Conservation (phyloP, 768 basidiomycete genomes). For the Lactarius hengduanensis region DNA sequence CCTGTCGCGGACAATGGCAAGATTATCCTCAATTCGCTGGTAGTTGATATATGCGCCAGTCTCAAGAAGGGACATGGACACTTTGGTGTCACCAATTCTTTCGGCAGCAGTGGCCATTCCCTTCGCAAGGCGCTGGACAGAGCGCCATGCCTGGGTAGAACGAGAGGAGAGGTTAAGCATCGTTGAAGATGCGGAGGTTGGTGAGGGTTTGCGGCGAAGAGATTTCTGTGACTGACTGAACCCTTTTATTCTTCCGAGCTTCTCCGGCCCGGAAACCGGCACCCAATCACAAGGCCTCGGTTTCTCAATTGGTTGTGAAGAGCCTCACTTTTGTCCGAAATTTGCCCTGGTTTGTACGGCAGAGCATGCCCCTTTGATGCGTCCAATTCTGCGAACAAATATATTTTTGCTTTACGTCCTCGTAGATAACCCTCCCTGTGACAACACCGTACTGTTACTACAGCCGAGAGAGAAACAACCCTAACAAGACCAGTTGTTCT, state of each 20-base stretch:
- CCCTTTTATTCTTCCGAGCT: slow-evolving; percentile 18
- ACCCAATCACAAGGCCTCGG: slow-evolving; percentile 14
- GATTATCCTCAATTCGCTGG: slow-evolving; percentile 97
- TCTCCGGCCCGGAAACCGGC: slow-evolving; percentile 21
- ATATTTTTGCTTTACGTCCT: too few relatives aligned
- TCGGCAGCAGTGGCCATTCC: slow-evolving; percentile 78
- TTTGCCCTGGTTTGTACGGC: not conserved
- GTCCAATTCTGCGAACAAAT: not conserved
- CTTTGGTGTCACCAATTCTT: slow-evolving; percentile 87
- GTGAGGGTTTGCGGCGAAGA: slow-evolving; percentile 13
- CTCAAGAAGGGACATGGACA: slow-evolving; percentile 84
- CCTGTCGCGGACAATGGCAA: slow-evolving; percentile 83
- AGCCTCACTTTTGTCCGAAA: not conserved
- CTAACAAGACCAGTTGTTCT: too few relatives aligned
- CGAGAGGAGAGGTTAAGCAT: slow-evolving; percentile 29
- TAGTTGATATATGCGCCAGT: slow-evolving; percentile 87
- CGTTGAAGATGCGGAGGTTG: slow-evolving; percentile 24
- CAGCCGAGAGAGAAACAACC: too few relatives aligned
- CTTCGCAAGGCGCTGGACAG: slow-evolving; percentile 26
- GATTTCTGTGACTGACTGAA: not conserved
- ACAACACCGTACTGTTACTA: too few relatives aligned
- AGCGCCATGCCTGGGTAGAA: slow-evolving; percentile 29
- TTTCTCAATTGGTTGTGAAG: slow-evolving; percentile 1
- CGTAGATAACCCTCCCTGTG: too few relatives aligned
- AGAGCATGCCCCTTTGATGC: too few relatives aligned